These are phyloP conservation scores for Astrothelium subdiscretum DNA, from an alignment of 495 filamentous ascomycete genomes.

Conservation along the genomic window DNA sequence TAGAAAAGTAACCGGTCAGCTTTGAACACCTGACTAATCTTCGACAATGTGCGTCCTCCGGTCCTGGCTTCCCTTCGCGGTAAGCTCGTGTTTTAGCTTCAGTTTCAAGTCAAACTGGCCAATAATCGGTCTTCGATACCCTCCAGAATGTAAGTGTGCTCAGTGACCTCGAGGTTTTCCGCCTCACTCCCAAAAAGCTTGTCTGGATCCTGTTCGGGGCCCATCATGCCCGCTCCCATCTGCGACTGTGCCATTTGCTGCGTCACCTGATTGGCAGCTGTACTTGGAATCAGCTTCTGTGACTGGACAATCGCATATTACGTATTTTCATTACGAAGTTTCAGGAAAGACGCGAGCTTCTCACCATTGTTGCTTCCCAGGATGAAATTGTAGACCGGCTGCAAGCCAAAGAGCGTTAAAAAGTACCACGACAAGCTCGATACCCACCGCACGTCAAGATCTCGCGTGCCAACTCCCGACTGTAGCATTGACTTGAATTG, in stretches of 20 bases:
- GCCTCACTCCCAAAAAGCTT: slow-evolving; percentile 85
- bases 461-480: slow-evolving; percentile 85
- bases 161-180: slow-evolving; percentile 89
- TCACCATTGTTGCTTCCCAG: slow-evolving; percentile 89
- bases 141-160: slow-evolving; percentile 81
- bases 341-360: slow-evolving; percentile 16
- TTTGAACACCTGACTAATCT: not conserved
- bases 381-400: slow-evolving; percentile 96
- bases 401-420: slow-evolving; percentile 87
- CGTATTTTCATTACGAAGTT: not conserved
- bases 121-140: slow-evolving; percentile 77
- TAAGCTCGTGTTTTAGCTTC: not conserved
- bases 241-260: slow-evolving; percentile 85
- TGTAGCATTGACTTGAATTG: slow-evolving; percentile 99
- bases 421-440: slow-evolving; percentile 99
- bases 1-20: not conserved
- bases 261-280: slow-evolving; percentile 88
- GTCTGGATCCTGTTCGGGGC: slow-evolving; percentile 86
- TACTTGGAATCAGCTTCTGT: not conserved
- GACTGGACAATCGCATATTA: no score
- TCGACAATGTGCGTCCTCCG: no score
- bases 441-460: slow-evolving; percentile 96
- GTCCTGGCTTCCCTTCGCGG: no score
- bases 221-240: slow-evolving; percentile 59
- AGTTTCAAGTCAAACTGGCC: slow-evolving; percentile 12